A percentile compares a stretch with the other conserved stretches of the same genome.
Evolutionary conservation across 176 grass and related monocot species (phyloP).

Genomic region (Zoysia japonica): DNA sequence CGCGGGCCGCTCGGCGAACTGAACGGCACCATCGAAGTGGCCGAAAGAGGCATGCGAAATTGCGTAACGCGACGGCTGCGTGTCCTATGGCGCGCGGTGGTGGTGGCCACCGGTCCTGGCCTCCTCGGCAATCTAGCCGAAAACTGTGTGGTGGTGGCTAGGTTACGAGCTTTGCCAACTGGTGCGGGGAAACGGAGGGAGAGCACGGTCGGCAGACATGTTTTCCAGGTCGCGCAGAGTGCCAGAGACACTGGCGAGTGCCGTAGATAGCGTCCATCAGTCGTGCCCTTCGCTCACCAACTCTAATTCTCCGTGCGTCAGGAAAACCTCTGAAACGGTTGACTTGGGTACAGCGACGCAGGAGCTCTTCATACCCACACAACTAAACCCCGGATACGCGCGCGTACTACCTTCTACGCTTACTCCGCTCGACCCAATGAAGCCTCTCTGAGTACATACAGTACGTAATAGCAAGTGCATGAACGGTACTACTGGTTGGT

Average conservation of each 20-base stretch:
- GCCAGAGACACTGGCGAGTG: neutral
- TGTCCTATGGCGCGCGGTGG: neutral
- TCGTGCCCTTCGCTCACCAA: neutral
- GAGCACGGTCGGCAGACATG: neutral
- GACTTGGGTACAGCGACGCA: constrained; percentile 19
- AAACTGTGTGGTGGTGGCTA: neutral
- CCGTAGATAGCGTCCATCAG: neutral
- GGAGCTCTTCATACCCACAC: neutral
- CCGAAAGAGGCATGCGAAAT: neutral
- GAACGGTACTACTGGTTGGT: neutral
- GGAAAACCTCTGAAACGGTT: constrained; percentile 2
- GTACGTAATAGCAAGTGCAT: neutral
- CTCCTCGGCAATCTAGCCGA: neutral
- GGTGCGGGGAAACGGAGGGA: too few species aligned
- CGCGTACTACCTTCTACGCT: constrained; percentile 24
- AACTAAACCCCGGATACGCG: neutral
- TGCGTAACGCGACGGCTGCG: neutral
- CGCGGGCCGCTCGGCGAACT: neutral
- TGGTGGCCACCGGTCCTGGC: neutral
- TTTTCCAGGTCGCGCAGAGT: neutral
- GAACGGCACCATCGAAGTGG: neutral
- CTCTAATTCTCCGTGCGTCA: neutral
- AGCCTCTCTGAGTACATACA: too few species aligned
- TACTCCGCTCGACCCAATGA: neutral
- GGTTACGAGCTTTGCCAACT: neutral